Evolutionary conservation across 2,329 filamentous ascomycete genomes (phyloP).

Genomic region (Fusarium proliferatum): DNA sequence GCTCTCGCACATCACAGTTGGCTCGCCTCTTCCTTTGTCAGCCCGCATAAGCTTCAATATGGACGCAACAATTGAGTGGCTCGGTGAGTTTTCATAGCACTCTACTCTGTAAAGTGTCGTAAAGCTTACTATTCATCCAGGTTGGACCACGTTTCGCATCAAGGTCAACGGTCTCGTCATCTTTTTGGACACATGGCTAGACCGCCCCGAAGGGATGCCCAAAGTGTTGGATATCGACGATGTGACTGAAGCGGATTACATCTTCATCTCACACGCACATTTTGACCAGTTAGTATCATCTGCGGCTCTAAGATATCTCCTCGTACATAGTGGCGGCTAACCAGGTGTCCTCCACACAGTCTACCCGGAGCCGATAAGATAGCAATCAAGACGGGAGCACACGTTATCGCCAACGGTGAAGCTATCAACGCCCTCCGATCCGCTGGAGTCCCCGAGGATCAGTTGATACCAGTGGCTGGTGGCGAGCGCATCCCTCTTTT

Average conservation of each 20-base stretch:
- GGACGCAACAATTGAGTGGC: too few species aligned
- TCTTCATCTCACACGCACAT: not conserved
- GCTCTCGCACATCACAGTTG: too few species aligned
- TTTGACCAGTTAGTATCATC: not conserved
- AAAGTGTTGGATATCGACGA: not conserved
- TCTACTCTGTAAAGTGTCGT: not conserved
- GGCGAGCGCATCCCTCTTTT: not conserved
- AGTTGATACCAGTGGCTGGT: not conserved
- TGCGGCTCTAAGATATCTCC: not conserved
- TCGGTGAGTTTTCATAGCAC: too few species aligned
- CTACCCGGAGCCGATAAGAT: not conserved
- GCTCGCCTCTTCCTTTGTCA: too few species aligned
- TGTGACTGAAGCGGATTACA: not conserved
- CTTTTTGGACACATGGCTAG: not conserved
- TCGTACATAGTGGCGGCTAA: not conserved
- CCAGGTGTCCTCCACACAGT: not conserved
- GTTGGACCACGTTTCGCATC: not conserved
- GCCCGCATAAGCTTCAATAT: too few species aligned
- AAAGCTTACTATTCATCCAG: not conserved
- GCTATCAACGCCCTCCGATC: not conserved
- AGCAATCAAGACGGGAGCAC: not conserved
- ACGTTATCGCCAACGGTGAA: not conserved
- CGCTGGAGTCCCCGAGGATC: not conserved
- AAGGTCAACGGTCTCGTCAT: not conserved
- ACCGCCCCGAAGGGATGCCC: not conserved